Base-by-base conservation (phyloP, 2,329 filamentous ascomycete species). In the Shiraia bambusicola region DNA sequence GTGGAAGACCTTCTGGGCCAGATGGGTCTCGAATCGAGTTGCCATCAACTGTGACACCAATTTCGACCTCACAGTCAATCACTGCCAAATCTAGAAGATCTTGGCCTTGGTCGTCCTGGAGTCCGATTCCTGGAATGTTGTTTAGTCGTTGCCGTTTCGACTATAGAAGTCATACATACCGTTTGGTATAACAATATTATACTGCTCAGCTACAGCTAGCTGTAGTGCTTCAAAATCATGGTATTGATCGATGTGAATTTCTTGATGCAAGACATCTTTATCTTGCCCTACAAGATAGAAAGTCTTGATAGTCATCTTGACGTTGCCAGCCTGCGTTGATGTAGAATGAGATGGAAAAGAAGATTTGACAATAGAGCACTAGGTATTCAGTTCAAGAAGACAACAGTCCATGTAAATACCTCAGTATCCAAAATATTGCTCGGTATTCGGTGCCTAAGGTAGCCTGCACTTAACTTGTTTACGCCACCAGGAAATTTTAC, bases 201-300 rank as follows among this genome's bases (percentile, higher is more conserved):
- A 51, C 5, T 51, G 49, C 19, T 51, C 49, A 13, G 49, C 49
- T 36, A 51, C 33, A 24, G 49, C 40, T 15, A 51, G 28, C 24
- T 51, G 49, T 24, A 51, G 12, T n/a, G 49, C 42, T 25, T 46
- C 45, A 11, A 51, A 51, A 26, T 51, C 46, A 33, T 51, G 45
- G 28, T 46, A 51, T 6, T 49, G 49, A 8, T 49, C 49, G 15
- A 51, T 49, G 14, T 47, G 42, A 11, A 51, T 49, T 13, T 51
- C 49, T 34, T 51, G 49, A 9, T 37, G 49, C 31, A 46, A 51
- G 24, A 51, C 28, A 22, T 41, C 36, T 13, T 49, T 51, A 28
- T 37, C 41, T n/a, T 49, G 49, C 13, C 49, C 49, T 5, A 51
- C 37, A 10, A 51, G 40, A 34, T 51, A 47, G 16, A 51, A 51